Evolutionary conservation across 225 moss, liverwort and hornwort genomes (phyloP), one percentile per base, ranked within the genome.

Genomic region (Sphagnum contortum): DNA sequence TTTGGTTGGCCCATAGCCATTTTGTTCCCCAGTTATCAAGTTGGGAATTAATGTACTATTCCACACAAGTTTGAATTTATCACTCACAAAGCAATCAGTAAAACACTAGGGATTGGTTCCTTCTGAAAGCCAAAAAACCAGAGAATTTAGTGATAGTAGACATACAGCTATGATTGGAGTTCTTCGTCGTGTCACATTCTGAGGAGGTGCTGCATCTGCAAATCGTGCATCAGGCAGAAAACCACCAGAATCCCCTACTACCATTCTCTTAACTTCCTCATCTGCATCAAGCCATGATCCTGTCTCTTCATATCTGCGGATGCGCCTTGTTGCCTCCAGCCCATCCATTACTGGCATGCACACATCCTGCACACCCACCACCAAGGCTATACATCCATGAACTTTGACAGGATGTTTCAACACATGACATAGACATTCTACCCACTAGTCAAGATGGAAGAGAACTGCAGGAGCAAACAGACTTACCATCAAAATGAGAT

Each of bases 401-500:
- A 29, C 29, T 29, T 29, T 29, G 29, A 29, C 29, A 29, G 29
- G 29, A 29, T 29, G 29, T 29, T 29, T 29, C 29, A 29, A 29
- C 29, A 29, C 29, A 29, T 1, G 1, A 29, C 29, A n/a, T 29
- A 29, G 29, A 29, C 29, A 29, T 29, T 29, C 29, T 29, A 29
- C 29, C 29, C 29, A 29, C 29, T 29, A 29, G 29, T 29, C 29
- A 29, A 29, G 29, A 29, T 29, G 29, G 29, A 45, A 49, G 44
- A 50, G 45, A 53, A 46, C 4, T 45, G 9, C 9, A 2, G 50
- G 50, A 29, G 29, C 29, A 29, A 29, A 29, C 29, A 29, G 29
- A 62, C 83, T 69, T 87, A 92, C 89, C 92, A 92, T 92, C 74
- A 92, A 78, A 51, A 92, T 77, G 4, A 89, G 69, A 67, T 92